Evolutionary conservation across 1,284 basidiomycete species (phyloP), one percentile per base, ranked within the genome.

Genomic region (Sutorius eximius): DNA sequence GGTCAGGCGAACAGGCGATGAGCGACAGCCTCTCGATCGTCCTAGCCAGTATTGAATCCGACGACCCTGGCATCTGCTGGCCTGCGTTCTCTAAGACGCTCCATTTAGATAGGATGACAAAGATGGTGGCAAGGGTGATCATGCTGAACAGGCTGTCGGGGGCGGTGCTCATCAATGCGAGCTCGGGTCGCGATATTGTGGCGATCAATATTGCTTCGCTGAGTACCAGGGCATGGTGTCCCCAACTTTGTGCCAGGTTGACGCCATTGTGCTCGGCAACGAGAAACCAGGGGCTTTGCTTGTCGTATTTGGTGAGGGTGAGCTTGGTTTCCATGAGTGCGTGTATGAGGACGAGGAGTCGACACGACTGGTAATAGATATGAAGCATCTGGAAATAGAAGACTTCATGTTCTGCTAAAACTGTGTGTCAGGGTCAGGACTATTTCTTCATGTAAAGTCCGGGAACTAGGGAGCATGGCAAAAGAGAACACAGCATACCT

Each of bases 111-210:
- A 75, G 64, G 45, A 77, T 65, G 41, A 80, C 56, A 51, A 70
- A 77, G 2, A 74, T 66, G 4, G 77, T 71, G 30, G 77, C 71
- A 48, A 77, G 73, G 0, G 73, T 66, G 51, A 79, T 63, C 68
- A 80, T 72, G 34, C 66, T 62, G 60, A 77, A 80, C 32, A 76
- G 51, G 46, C 62, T 65, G 58, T 79, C 78, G 0, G 78, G 79
- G 6, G 75, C 71, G 1, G 76, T 69, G 55, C 69, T 65, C 43
- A 79, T 62, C n/a, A 73, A 56, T 2, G 56, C 59, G 18, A 66
- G 56, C 46, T 79, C 75, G 37, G 63, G 61, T 30, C 66, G 58
- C 22, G 70, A 67, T 37, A 79, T 62, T 5, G 68, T 56, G 9
- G 64, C 46, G 18, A 71, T 65, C 41, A 79, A 57, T 49, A 77